Conservation (phyloP, 2,329 filamentous ascomycete genomes). For the Gliomastix tumulicola region DNA sequence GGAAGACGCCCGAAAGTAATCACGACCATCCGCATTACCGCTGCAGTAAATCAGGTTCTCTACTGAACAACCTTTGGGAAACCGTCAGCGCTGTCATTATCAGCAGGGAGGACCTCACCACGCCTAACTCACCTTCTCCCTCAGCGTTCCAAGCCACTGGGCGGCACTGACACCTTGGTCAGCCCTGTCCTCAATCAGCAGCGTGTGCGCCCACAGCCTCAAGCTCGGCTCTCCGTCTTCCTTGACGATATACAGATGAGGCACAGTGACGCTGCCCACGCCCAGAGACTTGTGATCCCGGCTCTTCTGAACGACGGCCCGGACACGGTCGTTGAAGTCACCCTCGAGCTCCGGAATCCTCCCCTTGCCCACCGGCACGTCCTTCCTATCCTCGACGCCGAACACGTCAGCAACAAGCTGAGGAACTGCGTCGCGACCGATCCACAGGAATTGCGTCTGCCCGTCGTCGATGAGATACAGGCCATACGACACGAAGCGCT, state of each 20-base stretch:
- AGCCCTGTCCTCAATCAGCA: constrained; percentile 89
- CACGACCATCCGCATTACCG: too few species aligned
- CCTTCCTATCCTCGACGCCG: constrained; percentile 73
- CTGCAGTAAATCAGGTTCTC: too few species aligned
- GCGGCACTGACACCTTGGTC: constrained; percentile 89
- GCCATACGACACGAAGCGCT: constrained; percentile 80
- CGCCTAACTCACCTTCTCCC: constrained; percentile 83
- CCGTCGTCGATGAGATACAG: constrained; percentile 96
- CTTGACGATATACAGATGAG: constrained; percentile 86
- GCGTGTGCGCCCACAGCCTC: constrained; percentile 93
- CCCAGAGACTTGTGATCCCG: constrained; percentile 79
- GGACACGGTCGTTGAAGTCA: constrained; percentile 92
- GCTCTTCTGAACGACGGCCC: constrained; percentile 87
- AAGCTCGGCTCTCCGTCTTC: constrained; percentile 94
- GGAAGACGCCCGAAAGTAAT: not conserved
- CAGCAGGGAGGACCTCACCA: not conserved
- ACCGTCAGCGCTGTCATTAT: not conserved
- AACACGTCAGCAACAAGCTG: constrained; percentile 88
- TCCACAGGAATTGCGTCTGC: constrained; percentile 96
- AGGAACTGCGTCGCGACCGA: constrained; percentile 86
- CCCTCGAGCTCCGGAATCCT: constrained; percentile 82
- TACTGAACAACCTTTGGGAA: constrained; percentile 6
- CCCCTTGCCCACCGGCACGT: constrained; percentile 87
- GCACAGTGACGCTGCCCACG: constrained; percentile 87
- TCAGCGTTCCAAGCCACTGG: constrained; percentile 85